Evolutionary conservation across 2,329 filamentous ascomycete species (phyloP), one percentile per base, ranked within the genome.

Genomic region (Neurospora crassa): DNA sequence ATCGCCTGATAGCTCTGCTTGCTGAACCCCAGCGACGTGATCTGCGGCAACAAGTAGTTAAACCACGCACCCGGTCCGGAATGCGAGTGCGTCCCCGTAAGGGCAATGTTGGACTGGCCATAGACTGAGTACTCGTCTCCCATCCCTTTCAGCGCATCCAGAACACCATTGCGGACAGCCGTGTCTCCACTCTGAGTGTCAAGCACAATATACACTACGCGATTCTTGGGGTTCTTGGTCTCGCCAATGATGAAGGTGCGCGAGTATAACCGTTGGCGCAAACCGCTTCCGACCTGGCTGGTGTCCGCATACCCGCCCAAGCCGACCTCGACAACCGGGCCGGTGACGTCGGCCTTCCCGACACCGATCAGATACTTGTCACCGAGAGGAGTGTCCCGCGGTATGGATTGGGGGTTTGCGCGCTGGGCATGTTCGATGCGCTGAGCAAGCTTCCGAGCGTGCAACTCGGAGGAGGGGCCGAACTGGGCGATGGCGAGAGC

Each of bases 31-130:
- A 91, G 87, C 78, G 91, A 95, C 0, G 94, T 95, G 76, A 97
- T 91, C 78, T 97, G 94, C 11, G 94, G 94, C 16, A 97, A 84
- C 11, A 97, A 86, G 77, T 97, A 97, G 79, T 97, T 97, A 78
- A 96, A 85, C 93, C 93, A 97, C 18, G 92, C 94, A 4, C 92
- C 94, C 0, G 94, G 94, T 0, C 93, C 94, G 20, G 93, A 91
- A 81, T 97, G 94, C 2, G 92, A 95, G 79, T 97, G 94, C 0
- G 94, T 97, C 42, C 93, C 94, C 1, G 92, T 96, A 20, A 97
- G 87, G n/a, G 94, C 94, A 20, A 97, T 82, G 76, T 96, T 97
- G 74, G 91, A 86, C 76, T 91, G 88, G 67, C 87, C 88, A 79
- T 97, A 96, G 70, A 92, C 82, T 18, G 89, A 83, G 78, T 94